These are phyloP conservation scores for Mycena vitilis DNA, from an alignment of 768 basidiomycete species.

Conservation along the genomic window DNA sequence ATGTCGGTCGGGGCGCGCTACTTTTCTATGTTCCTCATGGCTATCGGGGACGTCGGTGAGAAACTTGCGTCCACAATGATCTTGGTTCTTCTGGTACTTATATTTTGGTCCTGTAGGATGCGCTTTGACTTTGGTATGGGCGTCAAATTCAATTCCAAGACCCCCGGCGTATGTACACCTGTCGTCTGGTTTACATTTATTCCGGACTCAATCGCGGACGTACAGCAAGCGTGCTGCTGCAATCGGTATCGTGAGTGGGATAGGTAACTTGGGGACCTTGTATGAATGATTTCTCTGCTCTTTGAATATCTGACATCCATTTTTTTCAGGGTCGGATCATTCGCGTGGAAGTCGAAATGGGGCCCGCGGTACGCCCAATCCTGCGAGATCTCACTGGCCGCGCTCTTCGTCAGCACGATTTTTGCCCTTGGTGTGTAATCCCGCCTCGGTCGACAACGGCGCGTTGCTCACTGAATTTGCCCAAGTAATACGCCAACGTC, in stretches of 20 bases:
- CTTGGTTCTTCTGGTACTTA: neutral
- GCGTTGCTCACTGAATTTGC: neutral
- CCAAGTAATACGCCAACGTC: constrained; percentile 53
- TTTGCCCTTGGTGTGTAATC: constrained; percentile 48
- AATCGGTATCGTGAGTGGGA: constrained; percentile 59
- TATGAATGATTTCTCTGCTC: constrained; percentile 22
- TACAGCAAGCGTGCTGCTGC: constrained; percentile 49
- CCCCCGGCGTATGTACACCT: constrained; percentile 49
- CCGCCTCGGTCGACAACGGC: neutral
- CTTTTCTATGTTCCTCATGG: constrained; percentile 60
- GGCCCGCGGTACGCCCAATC: constrained; percentile 57
- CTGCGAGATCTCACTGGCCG: constrained; percentile 52
- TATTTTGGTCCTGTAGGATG: constrained; percentile 43
- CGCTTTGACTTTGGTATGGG: constrained; percentile 57
- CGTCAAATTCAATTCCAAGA: constrained; percentile 56
- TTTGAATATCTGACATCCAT: neutral
- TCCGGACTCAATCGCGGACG: neutral
- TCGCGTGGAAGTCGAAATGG: constrained; percentile 56
- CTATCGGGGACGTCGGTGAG: constrained; percentile 54
- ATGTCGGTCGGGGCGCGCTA: constrained; percentile 55
- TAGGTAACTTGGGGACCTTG: constrained; percentile 58
- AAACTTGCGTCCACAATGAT: neutral
- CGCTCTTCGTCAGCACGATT: constrained; percentile 45
- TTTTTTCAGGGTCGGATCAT: constrained; percentile 52
- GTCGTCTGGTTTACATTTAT: constrained; percentile 12